Conservation (phyloP, 2,329 filamentous ascomycete genomes). For the Aspergillus sp. region DNA sequence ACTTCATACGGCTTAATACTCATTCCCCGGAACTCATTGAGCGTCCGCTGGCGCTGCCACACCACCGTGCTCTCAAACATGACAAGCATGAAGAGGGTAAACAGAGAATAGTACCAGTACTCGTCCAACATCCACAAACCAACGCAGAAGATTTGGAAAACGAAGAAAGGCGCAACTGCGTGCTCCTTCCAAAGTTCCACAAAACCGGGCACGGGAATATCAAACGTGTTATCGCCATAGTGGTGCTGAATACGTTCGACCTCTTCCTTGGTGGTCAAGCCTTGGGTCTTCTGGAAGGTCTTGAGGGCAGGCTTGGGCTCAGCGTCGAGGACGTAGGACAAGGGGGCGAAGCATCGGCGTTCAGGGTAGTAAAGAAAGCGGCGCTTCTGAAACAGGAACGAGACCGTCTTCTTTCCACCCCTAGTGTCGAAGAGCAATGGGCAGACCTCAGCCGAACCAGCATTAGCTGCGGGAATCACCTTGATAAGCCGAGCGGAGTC, state of each 20-base stretch:
- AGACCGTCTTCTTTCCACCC: slow-evolving; percentile 73
- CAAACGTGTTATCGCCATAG: slow-evolving; percentile 94
- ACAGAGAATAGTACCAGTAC: slow-evolving; percentile 99
- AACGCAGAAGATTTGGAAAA: slow-evolving; percentile 98
- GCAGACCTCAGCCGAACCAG: slow-evolving; percentile 86
- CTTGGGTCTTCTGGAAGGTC: slow-evolving; percentile 76
- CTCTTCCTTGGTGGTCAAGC: slow-evolving; percentile 72
- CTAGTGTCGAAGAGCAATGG: slow-evolving; percentile 72
- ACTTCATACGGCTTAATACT: slow-evolving; percentile 98
- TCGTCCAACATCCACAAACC: slow-evolving; percentile 98
- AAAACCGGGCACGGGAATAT: slow-evolving; percentile 95
- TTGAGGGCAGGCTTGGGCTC: slow-evolving; percentile 79
- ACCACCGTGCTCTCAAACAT: slow-evolving; percentile 98
- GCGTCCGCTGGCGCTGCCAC: slow-evolving; percentile 94
- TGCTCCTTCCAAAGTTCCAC: slow-evolving; percentile 97
- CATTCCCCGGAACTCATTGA: slow-evolving; percentile 98
- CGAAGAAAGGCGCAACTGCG: slow-evolving; percentile 97
- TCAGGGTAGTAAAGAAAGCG: slow-evolving; percentile 82
- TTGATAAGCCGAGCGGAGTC: slow-evolving; percentile 84
- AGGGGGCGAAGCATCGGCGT: slow-evolving; percentile 73
- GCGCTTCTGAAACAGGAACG: slow-evolving; percentile 97
- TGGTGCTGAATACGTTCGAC: slow-evolving; percentile 81
- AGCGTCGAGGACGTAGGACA: slow-evolving; percentile 79
- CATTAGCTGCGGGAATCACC: slow-evolving; percentile 85
- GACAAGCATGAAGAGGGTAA: slow-evolving; percentile 98